Evolutionary conservation across 2,329 filamentous ascomycete species (phyloP), one percentile per base, ranked within the genome.

Genomic region (Aspergillus udagawae): DNA sequence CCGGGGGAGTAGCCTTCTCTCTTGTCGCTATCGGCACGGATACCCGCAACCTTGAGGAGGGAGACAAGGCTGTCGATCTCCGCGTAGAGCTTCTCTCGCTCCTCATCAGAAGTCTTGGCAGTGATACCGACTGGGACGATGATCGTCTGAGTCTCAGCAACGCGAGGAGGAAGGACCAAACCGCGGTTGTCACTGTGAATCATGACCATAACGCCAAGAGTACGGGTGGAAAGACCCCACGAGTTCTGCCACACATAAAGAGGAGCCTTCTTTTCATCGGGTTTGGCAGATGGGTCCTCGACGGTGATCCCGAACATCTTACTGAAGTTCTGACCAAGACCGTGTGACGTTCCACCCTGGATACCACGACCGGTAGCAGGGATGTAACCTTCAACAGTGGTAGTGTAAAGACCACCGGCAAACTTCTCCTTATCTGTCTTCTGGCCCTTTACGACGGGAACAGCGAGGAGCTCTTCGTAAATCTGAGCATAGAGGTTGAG

Each of bases 361-460:
- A 99, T 97, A 74, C 94, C 94, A 72, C 94, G 89, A 25, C 94
- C 94, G 63, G 95, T 97, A 60, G 91, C 87, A 38, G 94, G 92
- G 65, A 99, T 97, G 75, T 96, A 99, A 35, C 92, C 94, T 78
- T 99, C 94, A 50, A 96, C 90, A 1, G 94, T 99, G 58, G 93
- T 96, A 50, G 94, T 97, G 80, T 96, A 99, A 78, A 93, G 88
- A 64, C 92, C 92, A 73, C 94, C 94, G 8, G 94, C 92, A 67
- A 99, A 99, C 79, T 96, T 96, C 80, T 99, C 94, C 70, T 96
- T 96, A 73, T 96, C 92, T 0, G 95, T 99, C 85, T 99, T 99
- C 69, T 83, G 83, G 47, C 94, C 94, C 70, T 92, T 91, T 61
- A 99, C 90, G 12, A 99, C 92, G 35, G 94, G 94, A 45, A 97